phyloP scores from a whole-genome alignment of 2,329 filamentous ascomycete genomes.

The Colletotrichum graminicola region DNA sequence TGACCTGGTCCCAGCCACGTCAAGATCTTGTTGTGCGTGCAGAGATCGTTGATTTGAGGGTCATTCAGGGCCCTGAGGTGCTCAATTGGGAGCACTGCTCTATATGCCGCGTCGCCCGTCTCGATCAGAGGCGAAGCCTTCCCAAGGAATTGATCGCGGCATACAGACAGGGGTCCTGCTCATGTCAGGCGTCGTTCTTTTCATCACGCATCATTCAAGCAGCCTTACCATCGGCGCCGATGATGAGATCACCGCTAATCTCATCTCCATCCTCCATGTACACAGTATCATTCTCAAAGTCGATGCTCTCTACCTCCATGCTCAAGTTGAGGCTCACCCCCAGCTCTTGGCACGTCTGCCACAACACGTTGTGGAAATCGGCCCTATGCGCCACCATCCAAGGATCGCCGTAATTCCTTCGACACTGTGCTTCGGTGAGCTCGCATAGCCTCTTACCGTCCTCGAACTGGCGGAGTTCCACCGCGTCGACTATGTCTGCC shows the following conservation, averaged over 20 bases:
- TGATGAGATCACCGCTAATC: constrained; percentile 21
- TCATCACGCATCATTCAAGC: accelerated
- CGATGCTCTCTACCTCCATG: constrained; percentile 32
- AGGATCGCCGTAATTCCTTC: constrained; percentile 14
- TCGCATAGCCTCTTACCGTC: constrained; percentile 14
- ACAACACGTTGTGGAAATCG: constrained; percentile 26
- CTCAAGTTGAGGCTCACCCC: constrained; percentile 25
- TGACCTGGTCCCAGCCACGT: constrained; percentile 25
- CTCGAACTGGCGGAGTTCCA: constrained; percentile 25
- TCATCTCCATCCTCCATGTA: constrained; percentile 36
- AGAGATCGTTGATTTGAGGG: constrained; percentile 9
- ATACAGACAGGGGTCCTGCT: constrained; percentile 28
- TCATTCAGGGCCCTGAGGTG: constrained; percentile 28
- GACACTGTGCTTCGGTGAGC: constrained; percentile 3
- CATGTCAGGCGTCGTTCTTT: background rate
- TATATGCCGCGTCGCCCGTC: constrained; percentile 18
- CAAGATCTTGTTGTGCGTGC: constrained; percentile 11
- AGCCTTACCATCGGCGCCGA: constrained; percentile 34
- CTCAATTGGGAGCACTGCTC: constrained; percentile 1
- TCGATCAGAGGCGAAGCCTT: constrained; percentile 18
- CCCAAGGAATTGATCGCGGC: constrained; percentile 22
- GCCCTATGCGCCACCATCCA: constrained; percentile 35
- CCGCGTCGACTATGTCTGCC: background rate
- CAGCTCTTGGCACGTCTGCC: constrained; percentile 18
- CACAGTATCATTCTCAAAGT: constrained; percentile 13